A percentile compares a stretch with the other conserved stretches of the same genome.
These are phyloP conservation scores for Anisogramma anomala DNA, from an alignment of 2,329 filamentous ascomycete species.

Conservation along the genomic window DNA sequence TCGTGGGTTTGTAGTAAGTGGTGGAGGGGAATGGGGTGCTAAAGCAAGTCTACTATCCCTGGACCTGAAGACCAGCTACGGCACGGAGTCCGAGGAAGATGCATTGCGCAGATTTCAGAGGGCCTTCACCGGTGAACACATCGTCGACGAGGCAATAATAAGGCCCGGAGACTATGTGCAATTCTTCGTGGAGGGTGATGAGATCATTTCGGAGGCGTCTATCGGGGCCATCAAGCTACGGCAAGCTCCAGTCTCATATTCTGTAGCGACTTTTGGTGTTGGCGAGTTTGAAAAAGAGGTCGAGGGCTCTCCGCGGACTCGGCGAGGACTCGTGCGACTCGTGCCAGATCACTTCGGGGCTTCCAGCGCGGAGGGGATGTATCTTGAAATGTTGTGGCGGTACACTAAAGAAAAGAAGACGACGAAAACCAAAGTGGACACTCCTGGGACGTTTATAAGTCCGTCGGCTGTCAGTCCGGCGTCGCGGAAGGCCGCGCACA, in stretches of 20 bases:
- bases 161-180: conserved; percentile 54
- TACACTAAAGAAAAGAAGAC: neutral
- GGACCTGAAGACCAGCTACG: conserved; percentile 53
- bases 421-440: conserved; percentile 18
- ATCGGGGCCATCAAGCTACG: neutral
- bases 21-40: conserved; percentile 73
- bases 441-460: conserved; percentile 4
- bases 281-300: conserved; percentile 5
- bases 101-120: conserved; percentile 43
- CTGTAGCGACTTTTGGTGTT: conserved; percentile 4
- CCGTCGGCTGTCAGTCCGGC: neutral
- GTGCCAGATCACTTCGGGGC: conserved; percentile 10
- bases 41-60: conserved; percentile 71
- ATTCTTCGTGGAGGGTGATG: conserved; percentile 39
- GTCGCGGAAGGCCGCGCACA: too few relatives aligned
- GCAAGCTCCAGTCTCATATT: conserved; percentile 7
- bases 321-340: neutral
- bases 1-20: conserved; percentile 46
- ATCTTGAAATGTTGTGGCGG: neutral
- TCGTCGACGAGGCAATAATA: conserved; percentile 41
- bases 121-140: conserved; percentile 28
- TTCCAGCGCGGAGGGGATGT: conserved; percentile 12
- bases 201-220: conserved; percentile 20
- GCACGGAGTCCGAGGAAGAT: conserved; percentile 33
- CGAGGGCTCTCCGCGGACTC: neutral